phyloP scores from a whole-genome alignment of 1,284 basidiomycete species.

The Tranzscheliella williamsii region DNA sequence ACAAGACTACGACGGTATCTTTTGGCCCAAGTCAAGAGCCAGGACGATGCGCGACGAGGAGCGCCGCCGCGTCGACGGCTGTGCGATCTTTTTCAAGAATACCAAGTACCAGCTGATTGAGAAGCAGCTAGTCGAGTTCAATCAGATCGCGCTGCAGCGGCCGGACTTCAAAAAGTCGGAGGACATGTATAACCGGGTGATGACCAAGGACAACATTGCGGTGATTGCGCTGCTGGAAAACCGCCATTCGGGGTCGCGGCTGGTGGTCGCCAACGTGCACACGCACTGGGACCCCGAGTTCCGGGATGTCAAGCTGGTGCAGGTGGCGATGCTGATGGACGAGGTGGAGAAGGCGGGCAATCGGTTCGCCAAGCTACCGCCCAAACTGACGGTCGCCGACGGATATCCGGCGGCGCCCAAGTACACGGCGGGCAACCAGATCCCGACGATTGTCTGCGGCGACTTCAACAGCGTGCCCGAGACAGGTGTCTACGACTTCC shows the following conservation, averaged over 20 bases:
- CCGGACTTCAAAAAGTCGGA: conserved; percentile 97
- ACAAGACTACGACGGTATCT: conserved; percentile 86
- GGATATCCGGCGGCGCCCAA: conserved; percentile 65
- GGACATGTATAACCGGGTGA: conserved; percentile 98
- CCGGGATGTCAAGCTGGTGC: conserved; percentile 96
- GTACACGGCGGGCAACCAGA: conserved; percentile 81
- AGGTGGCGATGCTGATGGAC: conserved; percentile 87
- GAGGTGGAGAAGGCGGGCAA: conserved; percentile 87
- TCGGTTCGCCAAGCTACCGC: conserved; percentile 81
- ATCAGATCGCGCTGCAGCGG: conserved; percentile 86
- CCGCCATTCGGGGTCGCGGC: conserved; percentile 78
- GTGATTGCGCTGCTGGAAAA: conserved; percentile 86
- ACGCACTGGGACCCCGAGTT: conserved; percentile 91
- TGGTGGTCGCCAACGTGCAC: conserved; percentile 89
- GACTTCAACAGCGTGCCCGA: conserved; percentile 90
- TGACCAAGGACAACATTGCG: conserved; percentile 93
- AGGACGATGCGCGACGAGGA: conserved; percentile 90
- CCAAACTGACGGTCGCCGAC: conserved; percentile 65
- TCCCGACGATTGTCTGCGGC: conserved; percentile 86
- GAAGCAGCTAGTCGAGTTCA: conserved; percentile 92
- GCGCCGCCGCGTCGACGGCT: conserved; percentile 87
- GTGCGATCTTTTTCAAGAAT: conserved; percentile 93
- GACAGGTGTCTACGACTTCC: conserved; percentile 90
- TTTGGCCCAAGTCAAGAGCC: conserved; percentile 90
- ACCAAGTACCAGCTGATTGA: conserved; percentile 87